A percentile compares a stretch with the other conserved stretches of the same genome.
Evolutionary conservation across 169 alveolate genomes (phyloP).

Genomic region (Plasmodium inui): DNA sequence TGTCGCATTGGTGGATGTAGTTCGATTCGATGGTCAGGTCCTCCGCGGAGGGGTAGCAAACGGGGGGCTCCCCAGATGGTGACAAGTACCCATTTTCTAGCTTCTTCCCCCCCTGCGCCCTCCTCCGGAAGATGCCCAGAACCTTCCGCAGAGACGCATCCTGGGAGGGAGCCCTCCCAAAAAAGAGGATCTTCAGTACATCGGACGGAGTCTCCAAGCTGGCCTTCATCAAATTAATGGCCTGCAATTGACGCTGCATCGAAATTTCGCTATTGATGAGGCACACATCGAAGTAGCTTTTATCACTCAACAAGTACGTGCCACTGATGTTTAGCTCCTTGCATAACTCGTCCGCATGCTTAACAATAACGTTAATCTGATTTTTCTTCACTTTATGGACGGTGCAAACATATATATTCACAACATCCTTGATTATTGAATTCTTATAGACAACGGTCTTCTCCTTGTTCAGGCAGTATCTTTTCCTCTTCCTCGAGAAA

Average conservation of each 20-base stretch:
- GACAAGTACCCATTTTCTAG: background rate
- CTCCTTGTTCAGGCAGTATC: background rate
- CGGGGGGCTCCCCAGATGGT: background rate
- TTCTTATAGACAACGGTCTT: background rate
- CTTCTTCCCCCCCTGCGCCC: background rate
- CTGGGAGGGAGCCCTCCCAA: constrained; percentile 27
- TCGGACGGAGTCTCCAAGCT: constrained; percentile 34
- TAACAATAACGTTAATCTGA: constrained; percentile 21
- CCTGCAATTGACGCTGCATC: constrained; percentile 21
- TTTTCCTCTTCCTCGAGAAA: constrained; percentile 63
- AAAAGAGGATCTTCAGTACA: constrained; percentile 28
- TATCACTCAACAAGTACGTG: constrained; percentile 18
- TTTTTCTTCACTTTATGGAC: constrained; percentile 69
- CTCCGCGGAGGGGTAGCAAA: background rate
- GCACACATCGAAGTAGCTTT: constrained; percentile 44
- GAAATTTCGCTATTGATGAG: constrained; percentile 55
- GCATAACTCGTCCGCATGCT: constrained; percentile 15
- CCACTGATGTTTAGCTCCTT: constrained; percentile 36
- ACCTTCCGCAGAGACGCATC: background rate
- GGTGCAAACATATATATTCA: constrained; percentile 38
- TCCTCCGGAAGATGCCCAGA: background rate
- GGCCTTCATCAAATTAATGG: constrained; percentile 36
- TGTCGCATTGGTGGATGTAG: constrained; percentile 29
- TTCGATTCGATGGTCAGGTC: background rate
- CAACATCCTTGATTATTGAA: background rate